Evolutionary conservation across 441 rosid genomes (phyloP), one percentile per base, ranked within the genome.

Genomic region (Syzygium syzygioides): DNA sequence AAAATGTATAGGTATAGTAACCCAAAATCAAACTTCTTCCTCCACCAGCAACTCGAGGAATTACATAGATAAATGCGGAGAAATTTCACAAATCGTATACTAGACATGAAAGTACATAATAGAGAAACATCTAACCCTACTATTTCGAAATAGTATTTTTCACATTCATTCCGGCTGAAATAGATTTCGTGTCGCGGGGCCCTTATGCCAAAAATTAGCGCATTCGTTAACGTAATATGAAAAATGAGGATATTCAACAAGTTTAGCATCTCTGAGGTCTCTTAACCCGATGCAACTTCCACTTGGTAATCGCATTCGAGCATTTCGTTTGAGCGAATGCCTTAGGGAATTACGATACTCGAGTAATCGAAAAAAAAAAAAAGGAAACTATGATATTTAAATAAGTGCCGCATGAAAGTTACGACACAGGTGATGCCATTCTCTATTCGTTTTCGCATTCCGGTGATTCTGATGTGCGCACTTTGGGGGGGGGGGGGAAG

Each of bases 331-430:
- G 10, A 20, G 13, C 41, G 48, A 71, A 5, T 37, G 52, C 15
- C 37, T 37, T 3, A 2, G 23, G 2, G 26, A 71, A 14, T 71
- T 37, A 37, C 9, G 7, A 0, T 1, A 37, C 26, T 37, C 4
- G 6, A 37, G 28, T 71, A 71, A 10, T 37, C 3, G 1, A 1
- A 1, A 37, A 14, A n/a, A 8, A 34, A 71, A 59, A 0, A 17
- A 45, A 17, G 6, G 9, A 64, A n/a, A 3, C 3, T 37, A 37
- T 0, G 0, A 37, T 0, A 71, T 41, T 20, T 26, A 56, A 17
- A 6, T 23, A 5, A 57, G 1, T 3, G 0, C 0, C 2, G 41
- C 20, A 3, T 1, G 0, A 10, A 71, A 68, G 7, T 68, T 9
- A 71, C 11, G 25, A 3, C 0, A 20, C 0, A 5, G 37, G 0